Base-by-base conservation (phyloP, 371 early-diverging fungal genomes). In the Saksenaea vasiformis region DNA sequence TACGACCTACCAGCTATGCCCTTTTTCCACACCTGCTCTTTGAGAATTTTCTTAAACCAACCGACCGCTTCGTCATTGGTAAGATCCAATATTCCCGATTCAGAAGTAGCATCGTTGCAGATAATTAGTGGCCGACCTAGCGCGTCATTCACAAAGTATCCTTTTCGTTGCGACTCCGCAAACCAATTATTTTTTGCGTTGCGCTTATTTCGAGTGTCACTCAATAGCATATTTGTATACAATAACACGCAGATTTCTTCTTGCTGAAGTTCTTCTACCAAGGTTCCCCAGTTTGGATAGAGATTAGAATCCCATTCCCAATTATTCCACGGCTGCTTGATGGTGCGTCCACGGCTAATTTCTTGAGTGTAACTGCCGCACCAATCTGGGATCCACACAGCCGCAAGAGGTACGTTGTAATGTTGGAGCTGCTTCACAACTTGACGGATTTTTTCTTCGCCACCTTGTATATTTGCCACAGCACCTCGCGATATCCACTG, bases 341-440 rank as follows among this genome's bases (percentile, higher is more conserved):
- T 56, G 19, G 61, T 3, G 65, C 71, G 15, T 61, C 68, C 5
- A 64, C 61, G 1, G 65, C 56, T 9, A 68, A 62, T 4, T 47
- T 22, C 43, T 75, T 22, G 75, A 17, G 57, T 39, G 2, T 79
- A 73, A 27, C 68, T 65, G 24, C 85, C 85, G 43, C 75, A 75
- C 83, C 85, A 85, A 54, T 85, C 85, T 26, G 77, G 70, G 11
- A 85, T 53, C 64, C 73, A 80, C 1, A 85, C 65, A 0, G 76
- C 85, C 2, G 82, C 70, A 8, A 80, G 5, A 1, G 85, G 82
- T 0, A 76, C 65, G 0, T 67, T 22, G 15, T 76, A 62, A 0
- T 66, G 65, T 37, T 67, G 44, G 26, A 78, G 60, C 34, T 62
- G 70, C 17, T 60, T 27, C 3, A 83, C 62, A 28, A 80, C 66